phyloP scores from a whole-genome alignment of 768 basidiomycete species.

The Boletus sensibilis region DNA sequence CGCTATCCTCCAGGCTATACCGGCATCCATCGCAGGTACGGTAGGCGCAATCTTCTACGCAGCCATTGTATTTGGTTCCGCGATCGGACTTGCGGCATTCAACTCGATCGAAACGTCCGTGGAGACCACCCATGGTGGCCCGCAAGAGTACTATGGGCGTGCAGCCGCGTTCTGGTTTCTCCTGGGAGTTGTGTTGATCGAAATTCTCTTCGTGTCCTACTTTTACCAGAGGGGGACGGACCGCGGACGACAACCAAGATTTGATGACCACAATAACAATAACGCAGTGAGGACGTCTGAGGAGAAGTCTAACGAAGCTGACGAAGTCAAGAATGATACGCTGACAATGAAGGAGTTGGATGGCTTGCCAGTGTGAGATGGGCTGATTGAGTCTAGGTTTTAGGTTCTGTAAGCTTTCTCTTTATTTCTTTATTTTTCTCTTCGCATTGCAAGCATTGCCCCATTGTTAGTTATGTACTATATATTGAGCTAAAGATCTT shows the following conservation, averaged over 20 bases:
- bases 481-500: too few relatives aligned
- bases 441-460: too few relatives aligned
- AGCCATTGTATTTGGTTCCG: conserved; percentile 52
- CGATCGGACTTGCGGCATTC: conserved; percentile 50
- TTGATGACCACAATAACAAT: not conserved
- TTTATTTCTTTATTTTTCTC: too few relatives aligned
- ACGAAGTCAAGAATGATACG: not conserved
- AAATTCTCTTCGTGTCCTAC: conserved; percentile 31
- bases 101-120: conserved; percentile 49
- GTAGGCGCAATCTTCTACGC: conserved; percentile 59
- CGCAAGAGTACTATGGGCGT: conserved; percentile 38
- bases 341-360: not conserved
- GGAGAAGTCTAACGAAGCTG: not conserved
- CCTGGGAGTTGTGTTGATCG: conserved; percentile 35
- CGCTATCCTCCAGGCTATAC: conserved; percentile 49
- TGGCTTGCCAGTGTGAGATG: not conserved
- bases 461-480: too few relatives aligned
- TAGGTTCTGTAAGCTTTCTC: too few relatives aligned
- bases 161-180: conserved; percentile 49
- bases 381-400: not conserved
- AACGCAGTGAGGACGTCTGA: not conserved
- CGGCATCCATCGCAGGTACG: conserved; percentile 49
- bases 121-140: conserved; percentile 33
- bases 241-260: not conserved
- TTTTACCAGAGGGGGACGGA: conserved; percentile 35